These are phyloP conservation scores for Candida succiphila DNA, from an alignment of 805 yeast species.

Conservation along the genomic window DNA sequence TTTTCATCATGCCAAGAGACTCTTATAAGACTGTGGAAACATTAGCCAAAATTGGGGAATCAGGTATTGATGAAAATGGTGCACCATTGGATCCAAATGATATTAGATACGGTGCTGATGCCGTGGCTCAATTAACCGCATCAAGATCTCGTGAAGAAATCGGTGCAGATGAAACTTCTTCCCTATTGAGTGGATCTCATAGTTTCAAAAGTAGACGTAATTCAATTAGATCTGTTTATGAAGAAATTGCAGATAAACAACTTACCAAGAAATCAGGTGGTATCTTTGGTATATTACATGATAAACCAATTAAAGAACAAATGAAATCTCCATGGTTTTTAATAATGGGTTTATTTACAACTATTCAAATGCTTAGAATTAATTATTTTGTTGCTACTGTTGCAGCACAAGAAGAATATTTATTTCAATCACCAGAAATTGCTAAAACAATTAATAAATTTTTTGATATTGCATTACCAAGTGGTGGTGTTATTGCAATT, in stretches of 20 bases:
- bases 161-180: no score
- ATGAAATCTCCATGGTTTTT: conserved; percentile 61
- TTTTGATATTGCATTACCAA: conserved; percentile 79
- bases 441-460: conserved; percentile 59
- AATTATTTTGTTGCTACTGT: conserved; percentile 91
- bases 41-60: conserved; percentile 58
- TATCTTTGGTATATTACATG: conserved; percentile 74
- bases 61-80: conserved; percentile 67
- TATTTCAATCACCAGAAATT: conserved; percentile 38
- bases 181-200: conserved; percentile 14
- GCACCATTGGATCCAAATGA: conserved; percentile 41
- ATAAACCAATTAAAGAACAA: conserved; percentile 29
- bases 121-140: conserved; percentile 8
- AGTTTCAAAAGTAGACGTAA: conserved; percentile 26
- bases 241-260: conserved; percentile 53
- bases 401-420: conserved; percentile 68
- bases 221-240: conserved; percentile 43
- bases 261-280: conserved; percentile 48
- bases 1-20: conserved; percentile 69
- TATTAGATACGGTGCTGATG: conserved; percentile 12
- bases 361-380: conserved; percentile 83
- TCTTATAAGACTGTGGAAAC: conserved; percentile 67
- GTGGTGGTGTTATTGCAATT: conserved; percentile 80
- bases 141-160: conserved; percentile 5
- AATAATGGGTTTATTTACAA: conserved; percentile 68